Base-by-base conservation (phyloP, 306 rosid species). In the Hylodesmum podocarpum region DNA sequence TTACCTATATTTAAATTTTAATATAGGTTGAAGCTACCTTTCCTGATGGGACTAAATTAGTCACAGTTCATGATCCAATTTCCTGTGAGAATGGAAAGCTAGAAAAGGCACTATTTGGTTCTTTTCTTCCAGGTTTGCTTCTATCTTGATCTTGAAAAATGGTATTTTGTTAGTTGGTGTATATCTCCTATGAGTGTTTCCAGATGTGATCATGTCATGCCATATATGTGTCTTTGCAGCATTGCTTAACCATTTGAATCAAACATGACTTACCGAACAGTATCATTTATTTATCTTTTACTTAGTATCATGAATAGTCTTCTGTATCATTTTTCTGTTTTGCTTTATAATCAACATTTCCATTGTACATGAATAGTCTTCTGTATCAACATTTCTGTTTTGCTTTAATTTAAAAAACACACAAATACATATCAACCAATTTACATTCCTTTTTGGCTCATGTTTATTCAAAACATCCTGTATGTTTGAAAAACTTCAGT, bases 21-120 rank as follows among this genome's bases (percentile, higher is more conserved):
- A 25, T 82, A 66, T 63, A 92, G 94, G 96, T 92, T 75, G 96
- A 92, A 81, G 97, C 89, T 41, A 92, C 97, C 58, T 92, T 90
- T 78, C 86, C 80, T 31, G 97, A 90, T 80, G 96, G 97, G 65
- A 92, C 91, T 54, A 90, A 90, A 78, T 86, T 92, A 80, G 69
- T 92, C 81, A 90, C 97, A 64, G 18, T 90, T 82, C 92, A 92
- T 44, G 86, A 81, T n/a, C 78, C 97, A 16, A 80, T 92, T 80
- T 86, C 86, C 10, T 10, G 84, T 69, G 96, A 88, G 73, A 73
- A 88, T 76, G 96, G 97, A 59, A 53, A 90, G 76, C 83, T 92
- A 34, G 91, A 86, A 75, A 73, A 83, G 73, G 97, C 94, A 31
- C 78, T 92, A 59, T 64, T 61, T 57, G 92, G 95, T 80, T 87